Evolutionary conservation across 2,329 filamentous ascomycete genomes (phyloP).

Genomic region (Acrocalymma vagum): DNA sequence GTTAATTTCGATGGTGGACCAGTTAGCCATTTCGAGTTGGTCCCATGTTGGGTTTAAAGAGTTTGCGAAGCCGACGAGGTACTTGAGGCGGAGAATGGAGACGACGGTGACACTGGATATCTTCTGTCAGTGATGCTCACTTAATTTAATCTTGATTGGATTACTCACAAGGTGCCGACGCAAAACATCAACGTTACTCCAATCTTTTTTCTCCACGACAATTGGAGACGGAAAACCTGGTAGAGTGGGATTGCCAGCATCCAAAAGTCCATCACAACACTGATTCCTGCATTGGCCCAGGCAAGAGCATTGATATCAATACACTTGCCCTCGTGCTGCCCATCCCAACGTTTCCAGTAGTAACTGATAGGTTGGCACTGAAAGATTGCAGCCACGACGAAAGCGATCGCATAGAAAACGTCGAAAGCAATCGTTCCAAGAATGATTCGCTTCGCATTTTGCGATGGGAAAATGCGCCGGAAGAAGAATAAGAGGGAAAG

Average conservation of each 20-base stretch:
- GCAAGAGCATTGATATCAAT: slow-evolving; percentile 40
- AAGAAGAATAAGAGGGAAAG: slow-evolving; percentile 33
- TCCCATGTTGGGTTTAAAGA: slow-evolving; percentile 53
- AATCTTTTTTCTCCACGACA: slow-evolving; percentile 42
- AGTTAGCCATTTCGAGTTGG: slow-evolving; percentile 50
- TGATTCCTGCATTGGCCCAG: slow-evolving; percentile 38
- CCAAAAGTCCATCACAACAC: slow-evolving; percentile 34
- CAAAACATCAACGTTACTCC: slow-evolving; percentile 43
- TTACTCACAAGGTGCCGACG: slow-evolving; percentile 43
- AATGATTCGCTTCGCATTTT: slow-evolving; percentile 9
- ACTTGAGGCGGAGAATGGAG: slow-evolving; percentile 54
- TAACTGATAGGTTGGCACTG: slow-evolving; percentile 40
- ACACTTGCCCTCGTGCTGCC: slow-evolving; percentile 32
- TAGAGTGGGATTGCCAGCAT: slow-evolving; percentile 40
- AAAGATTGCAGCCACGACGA: slow-evolving; percentile 22
- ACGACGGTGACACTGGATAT: slow-evolving; percentile 51
- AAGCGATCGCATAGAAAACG: slow-evolving; percentile 24
- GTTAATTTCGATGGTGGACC: slow-evolving; percentile 54
- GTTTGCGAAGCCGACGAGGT: slow-evolving; percentile 52
- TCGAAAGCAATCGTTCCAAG: slow-evolving; percentile 24
- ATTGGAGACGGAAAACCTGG: slow-evolving; percentile 34
- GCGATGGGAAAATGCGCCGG: slow-evolving; percentile 33
- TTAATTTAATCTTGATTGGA: neutral
- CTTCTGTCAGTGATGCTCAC: slow-evolving; percentile 11
- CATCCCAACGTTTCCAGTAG: slow-evolving; percentile 37